These are phyloP conservation scores for Camelina neglecta DNA, from an alignment of 345 rosid species.

Conservation along the genomic window DNA sequence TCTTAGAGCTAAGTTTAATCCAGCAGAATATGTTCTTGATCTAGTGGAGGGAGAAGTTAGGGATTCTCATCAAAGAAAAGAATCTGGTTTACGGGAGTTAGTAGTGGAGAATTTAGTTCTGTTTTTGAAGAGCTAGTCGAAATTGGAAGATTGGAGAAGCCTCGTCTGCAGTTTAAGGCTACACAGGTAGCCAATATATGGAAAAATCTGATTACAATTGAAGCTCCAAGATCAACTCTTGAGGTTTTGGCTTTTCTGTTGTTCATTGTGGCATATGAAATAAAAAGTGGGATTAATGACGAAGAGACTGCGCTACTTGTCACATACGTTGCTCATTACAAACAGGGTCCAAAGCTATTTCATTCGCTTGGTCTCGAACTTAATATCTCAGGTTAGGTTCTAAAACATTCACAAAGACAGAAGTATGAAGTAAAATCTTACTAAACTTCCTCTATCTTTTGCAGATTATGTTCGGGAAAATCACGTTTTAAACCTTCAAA, in stretches of 20 bases:
- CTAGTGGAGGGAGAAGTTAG: slow-evolving; percentile 6
- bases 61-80: not conserved
- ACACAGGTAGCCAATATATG: not conserved
- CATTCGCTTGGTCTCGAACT: slow-evolving; percentile 15
- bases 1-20: not conserved
- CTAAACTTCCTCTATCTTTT: not conserved
- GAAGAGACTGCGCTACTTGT: slow-evolving; percentile 29
- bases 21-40: slow-evolving; percentile 5
- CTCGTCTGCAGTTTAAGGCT: slow-evolving; percentile 3
- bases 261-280: slow-evolving; percentile 2
- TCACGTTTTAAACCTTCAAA: no score
- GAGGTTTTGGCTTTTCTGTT: slow-evolving; percentile 28
- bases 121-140: not conserved
- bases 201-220: not conserved
- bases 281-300: slow-evolving; percentile 13
- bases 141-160: not conserved
- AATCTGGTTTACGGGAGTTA: not conserved
- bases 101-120: slow-evolving; percentile 15
- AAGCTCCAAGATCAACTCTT: slow-evolving; percentile 19
- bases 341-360: slow-evolving; percentile 25
- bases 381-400: slow-evolving; percentile 11
- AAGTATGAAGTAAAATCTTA: not conserved
- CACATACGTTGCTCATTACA: slow-evolving; percentile 22
- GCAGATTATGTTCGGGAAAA: slow-evolving; percentile 9
- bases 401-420: not conserved